Percentiles rank a stretch among this genome's conserved stretches.
phyloP scores from a whole-genome alignment of 2,329 filamentous ascomycete genomes.

The Didymosphaeria variabile region DNA sequence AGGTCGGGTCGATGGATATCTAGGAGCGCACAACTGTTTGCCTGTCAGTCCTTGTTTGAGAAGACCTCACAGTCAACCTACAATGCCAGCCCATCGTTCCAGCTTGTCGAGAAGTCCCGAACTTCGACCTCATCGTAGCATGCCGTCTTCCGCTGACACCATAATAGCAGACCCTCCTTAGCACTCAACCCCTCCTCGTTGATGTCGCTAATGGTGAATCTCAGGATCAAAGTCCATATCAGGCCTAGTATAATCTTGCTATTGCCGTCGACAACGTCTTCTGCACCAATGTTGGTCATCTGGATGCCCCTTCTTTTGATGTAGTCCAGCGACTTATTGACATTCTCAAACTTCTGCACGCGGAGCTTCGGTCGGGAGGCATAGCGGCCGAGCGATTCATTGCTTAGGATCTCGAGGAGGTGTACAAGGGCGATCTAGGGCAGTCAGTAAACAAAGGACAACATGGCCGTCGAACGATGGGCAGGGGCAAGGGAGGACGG shows the following conservation, averaged over 20 bases:
- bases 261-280: conserved; percentile 98
- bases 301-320: conserved; percentile 91
- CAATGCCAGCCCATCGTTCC: conserved; percentile 97
- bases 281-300: conserved; percentile 97
- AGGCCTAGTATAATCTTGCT: conserved; percentile 95
- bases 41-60: conserved; percentile 18
- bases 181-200: conserved; percentile 97
- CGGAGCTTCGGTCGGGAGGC: conserved; percentile 95
- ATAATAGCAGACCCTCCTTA: conserved; percentile 91
- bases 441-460: conserved; percentile 20
- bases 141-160: conserved; percentile 98
- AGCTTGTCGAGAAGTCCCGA: conserved; percentile 91
- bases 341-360: conserved; percentile 97
- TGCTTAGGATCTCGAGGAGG: conserved; percentile 93
- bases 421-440: conserved; percentile 89
- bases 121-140: conserved; percentile 98
- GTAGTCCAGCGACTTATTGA: conserved; percentile 93
- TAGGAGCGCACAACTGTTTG: conserved; percentile 77
- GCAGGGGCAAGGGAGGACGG: conserved; percentile 12
- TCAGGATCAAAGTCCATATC: conserved; percentile 97
- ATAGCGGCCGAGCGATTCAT: conserved; percentile 95
- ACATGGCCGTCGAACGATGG: conserved; percentile 13
- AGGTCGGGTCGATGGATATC: conserved; percentile 97
- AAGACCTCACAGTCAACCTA: conserved; percentile 34
- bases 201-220: conserved; percentile 99